Evolutionary conservation across 2,329 filamentous ascomycete genomes (phyloP).

Genomic region (Intubia oerlemansii): DNA sequence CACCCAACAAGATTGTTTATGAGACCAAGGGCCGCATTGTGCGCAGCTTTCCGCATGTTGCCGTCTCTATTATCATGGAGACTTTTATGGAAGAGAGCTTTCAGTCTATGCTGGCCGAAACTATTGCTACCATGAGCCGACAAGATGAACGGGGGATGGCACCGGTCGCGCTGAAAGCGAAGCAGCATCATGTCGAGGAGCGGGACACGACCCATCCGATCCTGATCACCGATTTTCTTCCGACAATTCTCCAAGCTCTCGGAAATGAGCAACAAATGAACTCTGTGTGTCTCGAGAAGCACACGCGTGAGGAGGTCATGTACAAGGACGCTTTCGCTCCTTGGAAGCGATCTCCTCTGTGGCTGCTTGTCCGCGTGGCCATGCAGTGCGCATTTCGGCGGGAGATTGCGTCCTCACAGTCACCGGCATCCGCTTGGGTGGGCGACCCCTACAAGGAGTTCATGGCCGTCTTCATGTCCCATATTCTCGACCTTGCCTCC

Average conservation of each 20-base stretch:
- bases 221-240: constrained; percentile 27
- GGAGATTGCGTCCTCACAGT: no score
- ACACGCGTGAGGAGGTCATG: constrained; percentile 31
- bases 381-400: constrained; percentile 4
- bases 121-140: constrained; percentile 11
- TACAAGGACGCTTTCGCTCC: constrained; percentile 12
- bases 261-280: constrained; percentile 11
- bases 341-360: constrained; percentile 7
- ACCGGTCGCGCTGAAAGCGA: constrained; percentile 16
- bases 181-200: constrained; percentile 15
- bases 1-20: constrained; percentile 10
- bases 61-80: constrained; percentile 7
- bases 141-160: constrained; percentile 9
- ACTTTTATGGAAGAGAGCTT: constrained; percentile 7
- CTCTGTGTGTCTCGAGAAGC: constrained; percentile 25
- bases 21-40: constrained; percentile 12
- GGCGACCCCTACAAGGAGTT: constrained; percentile 24
- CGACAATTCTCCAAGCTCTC: constrained; percentile 16
- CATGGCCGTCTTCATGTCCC: constrained; percentile 23
- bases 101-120: constrained; percentile 8
- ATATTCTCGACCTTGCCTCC: constrained; percentile 12
- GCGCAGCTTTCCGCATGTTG: constrained; percentile 11
- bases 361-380: constrained; percentile 5
- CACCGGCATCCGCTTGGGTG: not conserved
- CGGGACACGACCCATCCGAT: constrained; percentile 27